Conservation (phyloP, 2,329 filamentous ascomycete species). For the Phaeosphaeriaceae sp. region DNA sequence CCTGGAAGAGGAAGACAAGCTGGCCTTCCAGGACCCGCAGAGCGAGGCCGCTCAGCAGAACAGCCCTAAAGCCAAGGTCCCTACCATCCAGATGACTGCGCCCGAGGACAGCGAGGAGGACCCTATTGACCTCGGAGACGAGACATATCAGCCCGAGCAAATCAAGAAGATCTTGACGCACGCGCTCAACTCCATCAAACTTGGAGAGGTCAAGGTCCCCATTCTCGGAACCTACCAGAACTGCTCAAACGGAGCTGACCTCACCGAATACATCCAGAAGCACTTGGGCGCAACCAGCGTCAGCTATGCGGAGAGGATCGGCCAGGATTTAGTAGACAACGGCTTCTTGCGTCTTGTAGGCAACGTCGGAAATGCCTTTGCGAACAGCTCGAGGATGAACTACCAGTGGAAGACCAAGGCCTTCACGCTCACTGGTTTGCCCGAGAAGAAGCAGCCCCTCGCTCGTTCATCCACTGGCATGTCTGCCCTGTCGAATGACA, state of each 20-base stretch:
- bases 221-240: constrained; percentile 96
- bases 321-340: constrained; percentile 86
- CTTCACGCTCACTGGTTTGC: constrained; percentile 85
- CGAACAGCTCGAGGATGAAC: constrained; percentile 95
- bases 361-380: constrained; percentile 93
- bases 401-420: constrained; percentile 97
- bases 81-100: constrained; percentile 87
- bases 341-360: constrained; percentile 91
- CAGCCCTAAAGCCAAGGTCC: constrained; percentile 67
- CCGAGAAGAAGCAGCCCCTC: constrained; percentile 81
- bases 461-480: constrained; percentile 76
- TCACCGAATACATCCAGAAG: constrained; percentile 93
- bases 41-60: constrained; percentile 49
- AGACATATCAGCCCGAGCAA: constrained; percentile 82
- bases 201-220: constrained; percentile 91
- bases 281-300: constrained; percentile 84
- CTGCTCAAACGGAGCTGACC: constrained; percentile 88
- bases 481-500: constrained; percentile 50
- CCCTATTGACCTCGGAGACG: constrained; percentile 87
- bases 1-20: constrained; percentile 96
- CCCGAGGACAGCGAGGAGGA: constrained; percentile 74
- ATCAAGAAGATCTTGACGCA: constrained; percentile 88
- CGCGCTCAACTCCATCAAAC: constrained; percentile 84
- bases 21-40: constrained; percentile 89
- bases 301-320: constrained; percentile 91